Evolutionary conservation across 441 rosid species (phyloP), one percentile per base, ranked within the genome.

Genomic region (Viola pubescens): DNA sequence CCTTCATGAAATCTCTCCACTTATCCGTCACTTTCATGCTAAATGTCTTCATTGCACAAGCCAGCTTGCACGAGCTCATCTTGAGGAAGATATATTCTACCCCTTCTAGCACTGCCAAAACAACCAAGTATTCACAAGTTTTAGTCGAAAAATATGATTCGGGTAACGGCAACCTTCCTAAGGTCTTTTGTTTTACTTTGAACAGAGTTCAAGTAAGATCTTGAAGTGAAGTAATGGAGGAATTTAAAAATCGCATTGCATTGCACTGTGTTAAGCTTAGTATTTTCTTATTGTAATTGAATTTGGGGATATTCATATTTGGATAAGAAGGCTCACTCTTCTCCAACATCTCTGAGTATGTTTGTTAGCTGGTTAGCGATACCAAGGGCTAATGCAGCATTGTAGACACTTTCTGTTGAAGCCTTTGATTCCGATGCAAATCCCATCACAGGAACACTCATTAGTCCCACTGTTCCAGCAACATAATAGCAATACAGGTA

Each of bases 1-100:
- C 79, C 75, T 76, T 88, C 95, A 86, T 86, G 77, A 91, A 88
- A 70, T 69, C 81, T 68, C 92, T 76, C 98, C 91, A 84, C 54
- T 84, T 86, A 39, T 82, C 90, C 0, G 90, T 86, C 48, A 91
- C 95, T 65, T 75, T 81, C 39, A 88, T 91, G 0, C 72, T 71
- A 46, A 88, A 81, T 81, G 73, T 91, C 98, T 7, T 83, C 89
- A 52, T 91, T 92, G 6, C 94, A 86, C 13, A 91, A 75, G 49
- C 94, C 98, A 0, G 88, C 90, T 52, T 66, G 79, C 12, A 78
- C 82, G 39, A 91, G 70, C 77, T 91, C 94, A 48, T 91, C 96
- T 39, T 83, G 94, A 0, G 96, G 95, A 9, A 91, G 82, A 73
- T 91, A 88, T 46, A 91, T 66, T 66, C 98, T 75, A 72, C 96